phyloP scores from a whole-genome alignment of 2,329 filamentous ascomycete genomes.

The Graphium sp. region DNA sequence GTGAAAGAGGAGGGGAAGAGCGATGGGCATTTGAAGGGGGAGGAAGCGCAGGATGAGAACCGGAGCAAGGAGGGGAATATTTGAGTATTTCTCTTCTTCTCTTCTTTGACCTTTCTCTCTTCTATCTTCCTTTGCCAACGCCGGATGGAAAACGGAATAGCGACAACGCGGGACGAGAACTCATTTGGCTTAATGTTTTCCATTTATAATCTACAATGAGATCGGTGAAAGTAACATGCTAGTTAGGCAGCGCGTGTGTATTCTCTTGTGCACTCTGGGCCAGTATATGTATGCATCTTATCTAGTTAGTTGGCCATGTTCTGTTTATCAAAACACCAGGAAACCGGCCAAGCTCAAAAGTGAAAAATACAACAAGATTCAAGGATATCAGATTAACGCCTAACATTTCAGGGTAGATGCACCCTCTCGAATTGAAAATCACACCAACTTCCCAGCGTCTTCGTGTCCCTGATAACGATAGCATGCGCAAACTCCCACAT shows the following conservation, averaged over 20 bases:
- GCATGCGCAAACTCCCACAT: not conserved
- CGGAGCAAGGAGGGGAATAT: not conserved
- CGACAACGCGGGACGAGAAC: not conserved
- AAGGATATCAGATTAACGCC: too few species aligned
- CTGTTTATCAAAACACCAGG: not conserved
- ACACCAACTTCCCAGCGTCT: not conserved
- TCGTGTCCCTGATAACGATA: not conserved
- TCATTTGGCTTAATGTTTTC: not conserved
- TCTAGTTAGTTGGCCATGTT: not conserved
- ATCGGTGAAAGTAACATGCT: too few species aligned
- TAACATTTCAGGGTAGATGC: too few species aligned
- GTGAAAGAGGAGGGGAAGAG: not conserved
- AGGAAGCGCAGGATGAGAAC: not conserved
- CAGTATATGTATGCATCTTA: not conserved
- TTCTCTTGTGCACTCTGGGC: not conserved
- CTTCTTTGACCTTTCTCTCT: constrained; percentile 1
- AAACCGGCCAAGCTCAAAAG: not conserved
- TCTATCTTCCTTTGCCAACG: not conserved
- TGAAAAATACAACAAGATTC: not conserved
- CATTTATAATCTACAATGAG: too few species aligned
- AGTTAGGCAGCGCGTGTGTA: not conserved
- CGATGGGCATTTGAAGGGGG: not conserved
- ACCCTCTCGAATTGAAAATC: not conserved
- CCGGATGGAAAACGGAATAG: not conserved
- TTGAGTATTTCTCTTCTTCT: constrained; percentile 1